Base-by-base conservation (phyloP, 352 stramenopile genomes). In the Globisporangium paroecandrum region DNA sequence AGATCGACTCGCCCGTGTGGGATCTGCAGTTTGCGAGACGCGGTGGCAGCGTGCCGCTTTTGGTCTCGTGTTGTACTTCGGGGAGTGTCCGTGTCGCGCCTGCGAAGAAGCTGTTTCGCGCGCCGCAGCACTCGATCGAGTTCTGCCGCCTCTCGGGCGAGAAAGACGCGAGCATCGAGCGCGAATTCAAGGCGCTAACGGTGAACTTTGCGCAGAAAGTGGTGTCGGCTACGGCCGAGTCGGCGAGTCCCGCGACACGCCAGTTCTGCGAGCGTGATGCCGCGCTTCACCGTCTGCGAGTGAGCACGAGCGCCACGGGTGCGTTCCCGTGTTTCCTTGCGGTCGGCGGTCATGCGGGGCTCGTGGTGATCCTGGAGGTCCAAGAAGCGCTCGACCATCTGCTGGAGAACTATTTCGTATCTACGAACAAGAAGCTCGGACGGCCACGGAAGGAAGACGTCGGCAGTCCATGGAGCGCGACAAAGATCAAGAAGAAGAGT, bases 1-100 rank as follows among this genome's bases (percentile, higher is more conserved):
- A 96, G 63, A 80, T 93, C 58, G 88, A 96, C 56, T 94, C 86
- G 2, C 88, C 88, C 1, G 82, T 96, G 25, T 96, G 88, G 88
- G 83, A 93, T 68, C 68, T 93, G 13, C 79, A 89, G 60, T 84
- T 93, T 58, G 82, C 74, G 32, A 12, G 65, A 13, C 83, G 83
- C 4, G 71, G 69, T 22, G 71, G 75, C 2, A 61, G 69, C 3
- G 65, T 82, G 2, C 82, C 87, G 3, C 53, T 93, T 1, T 62
- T 94, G 20, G 55, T 89, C 22, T 93, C 88, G 2, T 85, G 72
- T 2, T 96, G 88, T 34, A 77, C 88, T 5, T 89, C 86, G 1
- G 88, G 88, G 2, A 85, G 78, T 41, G 75, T 96, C 27, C 79
- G 84, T 25, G 68, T 85, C 7, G 82, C 82, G 2, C 84, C 84